Evolutionary conservation across 495 filamentous ascomycete species (phyloP), one percentile per base, ranked within the genome.

Genomic region (Penicillium alfredii): DNA sequence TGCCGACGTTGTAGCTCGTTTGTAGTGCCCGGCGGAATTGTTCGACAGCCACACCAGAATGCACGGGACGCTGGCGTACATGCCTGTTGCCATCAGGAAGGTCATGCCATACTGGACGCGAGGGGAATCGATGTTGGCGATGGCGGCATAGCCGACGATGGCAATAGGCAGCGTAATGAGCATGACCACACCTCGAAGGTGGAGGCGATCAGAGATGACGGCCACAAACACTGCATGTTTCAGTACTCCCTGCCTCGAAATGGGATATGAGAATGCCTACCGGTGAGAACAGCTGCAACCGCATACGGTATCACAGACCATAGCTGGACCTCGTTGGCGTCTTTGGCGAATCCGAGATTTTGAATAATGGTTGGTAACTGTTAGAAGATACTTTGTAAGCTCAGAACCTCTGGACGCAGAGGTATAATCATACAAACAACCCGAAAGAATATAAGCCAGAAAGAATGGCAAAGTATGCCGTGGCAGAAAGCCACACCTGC

Each of bases 301-400:
- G 81, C 87, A 49, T 97, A 95, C 0, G 88, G 88, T 27, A 90
- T 88, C 0, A 95, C 89, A 6, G 78, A 80, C 51, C 94, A 76
- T 3, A 95, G 71, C 49, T 97, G 88, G 1, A 86, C 77, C 8
- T 71, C 76, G 4, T 85, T 84, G 9, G 73, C 58, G 13, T 65
- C 70, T 54, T 80, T 47, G 13, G 66, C 64, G 25, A 71, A 93
- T 13, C 86, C 86, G 20, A 62, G 73, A 23, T 79, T 73, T 23
- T 65, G 49, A 45, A 96, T 84, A 52, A 95, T 94, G 14, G 79
- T 81, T 3, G 90, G 90, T 0, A 96, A 41, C 63, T 66, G 9
- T 2, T 18, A 3, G 30, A 0, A n/a, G n/a, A n/a, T n/a, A n/a
- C n/a, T n/a, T n/a, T n/a, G n/a, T n/a, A n/a, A n/a, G n/a, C n/a